These are phyloP conservation scores for Tuber aestivum DNA, from an alignment of 495 filamentous ascomycete species.

Conservation along the genomic window DNA sequence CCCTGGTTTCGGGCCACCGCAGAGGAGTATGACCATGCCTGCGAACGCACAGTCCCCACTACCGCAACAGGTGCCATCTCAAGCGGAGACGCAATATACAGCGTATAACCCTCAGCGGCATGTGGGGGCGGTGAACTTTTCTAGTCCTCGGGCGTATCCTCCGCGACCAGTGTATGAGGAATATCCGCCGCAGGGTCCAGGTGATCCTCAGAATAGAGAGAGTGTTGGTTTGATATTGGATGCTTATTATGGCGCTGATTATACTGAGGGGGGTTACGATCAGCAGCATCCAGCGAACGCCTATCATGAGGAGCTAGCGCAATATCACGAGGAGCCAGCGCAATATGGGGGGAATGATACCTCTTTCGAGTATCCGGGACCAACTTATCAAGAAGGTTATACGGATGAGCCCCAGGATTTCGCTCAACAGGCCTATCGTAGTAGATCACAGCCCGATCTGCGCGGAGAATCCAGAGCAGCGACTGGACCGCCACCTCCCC, in stretches of 20 bases:
- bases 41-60: slow-evolving; percentile 46
- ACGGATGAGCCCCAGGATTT: slow-evolving; percentile 40
- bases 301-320: slow-evolving; percentile 14
- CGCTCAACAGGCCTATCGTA: slow-evolving; percentile 47
- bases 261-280: slow-evolving; percentile 16
- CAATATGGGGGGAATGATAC: background rate
- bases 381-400: slow-evolving; percentile 12
- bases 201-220: slow-evolving; percentile 24
- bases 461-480: slow-evolving; percentile 46
- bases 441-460: slow-evolving; percentile 64
- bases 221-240: slow-evolving; percentile 38
- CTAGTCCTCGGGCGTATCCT: slow-evolving; percentile 17
- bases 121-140: slow-evolving; percentile 17
- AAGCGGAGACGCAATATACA: slow-evolving; percentile 21
- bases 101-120: slow-evolving; percentile 25
- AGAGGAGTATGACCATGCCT: slow-evolving; percentile 54
- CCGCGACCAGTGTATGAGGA: slow-evolving; percentile 6
- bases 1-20: slow-evolving; percentile 44
- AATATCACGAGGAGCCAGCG: slow-evolving; percentile 2
- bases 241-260: slow-evolving; percentile 39
- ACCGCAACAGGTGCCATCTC: slow-evolving; percentile 41
- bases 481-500: slow-evolving; percentile 11
- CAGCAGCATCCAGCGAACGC: slow-evolving; percentile 17
- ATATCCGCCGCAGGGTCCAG: slow-evolving; percentile 6
- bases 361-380: background rate